phyloP scores from a whole-genome alignment of 441 rosid genomes.

The Geranium incanum region DNA sequence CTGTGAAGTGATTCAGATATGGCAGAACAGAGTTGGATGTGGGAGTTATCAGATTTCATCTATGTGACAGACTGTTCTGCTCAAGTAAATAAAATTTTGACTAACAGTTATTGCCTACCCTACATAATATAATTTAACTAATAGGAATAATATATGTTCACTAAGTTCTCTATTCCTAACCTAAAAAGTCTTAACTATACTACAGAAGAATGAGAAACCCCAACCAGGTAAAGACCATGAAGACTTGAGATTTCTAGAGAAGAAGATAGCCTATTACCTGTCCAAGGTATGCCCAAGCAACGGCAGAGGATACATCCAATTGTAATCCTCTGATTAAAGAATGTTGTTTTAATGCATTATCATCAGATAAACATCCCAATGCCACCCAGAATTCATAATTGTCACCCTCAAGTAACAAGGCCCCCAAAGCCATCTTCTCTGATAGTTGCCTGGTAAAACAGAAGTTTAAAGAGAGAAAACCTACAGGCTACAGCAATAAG shows the following conservation, averaged over 20 bases:
- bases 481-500: constrained; percentile 14
- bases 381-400: constrained; percentile 81
- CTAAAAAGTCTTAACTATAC: constrained; percentile 7
- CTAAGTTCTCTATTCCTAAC: constrained; percentile 5
- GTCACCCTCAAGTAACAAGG: constrained; percentile 71
- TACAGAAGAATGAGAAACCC: not conserved
- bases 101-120: not conserved
- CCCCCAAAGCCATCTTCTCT: constrained; percentile 90
- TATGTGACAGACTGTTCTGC: not conserved
- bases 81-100: not conserved
- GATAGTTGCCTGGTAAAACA: constrained; percentile 68
- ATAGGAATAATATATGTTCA: not conserved
- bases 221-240: not conserved
- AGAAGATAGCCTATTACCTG: constrained; percentile 44
- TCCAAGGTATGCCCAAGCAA: constrained; percentile 90
- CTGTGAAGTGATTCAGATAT: not conserved
- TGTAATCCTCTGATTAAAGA: constrained; percentile 84
- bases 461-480: constrained; percentile 21
- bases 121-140: not conserved
- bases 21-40: not conserved
- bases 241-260: not conserved
- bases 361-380: constrained; percentile 66
- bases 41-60: not conserved
- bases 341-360: constrained; percentile 71
- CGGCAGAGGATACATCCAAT: constrained; percentile 70